A percentile compares a stretch with the other conserved stretches of the same genome.
Evolutionary conservation across 2,329 filamentous ascomycete genomes (phyloP).

Genomic region (Claviceps sp.): DNA sequence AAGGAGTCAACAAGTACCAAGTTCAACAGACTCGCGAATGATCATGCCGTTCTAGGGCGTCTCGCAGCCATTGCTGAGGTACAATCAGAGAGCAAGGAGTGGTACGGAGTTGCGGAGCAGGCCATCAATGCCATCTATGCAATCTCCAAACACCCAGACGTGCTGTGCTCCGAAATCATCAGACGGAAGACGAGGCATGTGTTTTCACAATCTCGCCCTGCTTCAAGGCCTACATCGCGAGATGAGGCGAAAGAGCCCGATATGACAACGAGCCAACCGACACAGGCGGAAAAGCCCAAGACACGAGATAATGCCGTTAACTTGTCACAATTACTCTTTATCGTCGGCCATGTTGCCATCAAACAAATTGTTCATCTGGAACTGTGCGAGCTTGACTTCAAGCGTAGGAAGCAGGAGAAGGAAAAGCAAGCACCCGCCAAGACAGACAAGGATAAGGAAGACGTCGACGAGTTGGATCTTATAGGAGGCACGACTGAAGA

Average conservation of each 20-base stretch:
- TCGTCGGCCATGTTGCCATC: constrained; percentile 91
- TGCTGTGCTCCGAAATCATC: constrained; percentile 81
- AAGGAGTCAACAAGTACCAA: constrained; percentile 52
- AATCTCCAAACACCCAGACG: constrained; percentile 86
- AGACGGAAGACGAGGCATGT: constrained; percentile 75
- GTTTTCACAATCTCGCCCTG: constrained; percentile 38
- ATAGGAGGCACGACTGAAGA: constrained; percentile 95
- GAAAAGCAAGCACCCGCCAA: constrained; percentile 49
- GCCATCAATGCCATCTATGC: constrained; percentile 92
- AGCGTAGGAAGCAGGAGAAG: constrained; percentile 83
- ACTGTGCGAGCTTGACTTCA: constrained; percentile 95
- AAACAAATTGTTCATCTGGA: constrained; percentile 99
- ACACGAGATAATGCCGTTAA: constrained; percentile 56
- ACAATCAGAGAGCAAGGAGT: constrained; percentile 81
- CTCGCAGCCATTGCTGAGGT: constrained; percentile 79
- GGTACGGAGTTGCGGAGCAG: constrained; percentile 92
- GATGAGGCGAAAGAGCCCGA: constrained; percentile 26
- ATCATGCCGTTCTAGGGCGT: constrained; percentile 73
- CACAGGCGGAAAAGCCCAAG: constrained; percentile 24
- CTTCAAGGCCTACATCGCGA: constrained; percentile 28
- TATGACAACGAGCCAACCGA: constrained; percentile 9
- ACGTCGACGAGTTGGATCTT: constrained; percentile 82
- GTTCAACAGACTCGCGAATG: constrained; percentile 73
- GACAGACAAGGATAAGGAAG: constrained; percentile 38
- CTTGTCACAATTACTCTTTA: constrained; percentile 83